Evolutionary conservation across 371 early-diverging fungal genomes (phyloP), one percentile per base, ranked within the genome.

Genomic region (Mortierella sp.): DNA sequence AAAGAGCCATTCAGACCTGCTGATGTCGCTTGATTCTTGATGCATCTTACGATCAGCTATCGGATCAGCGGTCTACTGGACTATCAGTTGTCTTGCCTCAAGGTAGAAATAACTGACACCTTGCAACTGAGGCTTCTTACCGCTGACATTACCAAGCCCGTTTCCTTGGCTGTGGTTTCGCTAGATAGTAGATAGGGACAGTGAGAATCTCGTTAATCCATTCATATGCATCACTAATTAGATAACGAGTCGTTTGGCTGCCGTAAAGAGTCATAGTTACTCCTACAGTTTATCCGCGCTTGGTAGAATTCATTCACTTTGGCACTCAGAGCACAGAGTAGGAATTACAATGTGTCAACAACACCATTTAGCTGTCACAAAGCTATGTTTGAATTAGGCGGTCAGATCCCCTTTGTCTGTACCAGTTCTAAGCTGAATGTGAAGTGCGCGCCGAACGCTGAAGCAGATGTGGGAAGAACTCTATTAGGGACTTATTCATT

Each of bases 381-480:
- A 88, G 89, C 90, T 90, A 90, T 91, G 90, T 92, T 90, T 90
- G 90, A 87, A 90, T 88, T 90, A 90, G 89, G 90, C 92, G 88
- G 88, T 89, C 90, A 89, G 90, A 90, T 90, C 90, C 88, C 90
- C 89, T 87, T 87, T 85, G 88, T 89, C 59, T 24, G 89, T 88
- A 84, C 87, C 89, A 90, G 88, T 88, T 88, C 89, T 88, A 87
- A 89, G 87, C 80, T 84, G 88, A 86, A 84, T 87, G 88, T 86
- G 87, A 79, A 84, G 67, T 71, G 87, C 75, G 72, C 75, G 78
- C 85, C 83, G 75, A 79, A 90, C 69, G 75, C 80, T 75, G 67
- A 73, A 70, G 73, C 65, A 73, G 83, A n/a, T n/a, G n/a, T n/a
- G n/a, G n/a, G n/a, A n/a, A n/a, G n/a, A n/a, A n/a, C n/a, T n/a